A percentile compares a stretch with the other conserved stretches of the same genome.
These are phyloP conservation scores for Suillus tomentosus DNA, from an alignment of 768 basidiomycete genomes.

Conservation along the genomic window DNA sequence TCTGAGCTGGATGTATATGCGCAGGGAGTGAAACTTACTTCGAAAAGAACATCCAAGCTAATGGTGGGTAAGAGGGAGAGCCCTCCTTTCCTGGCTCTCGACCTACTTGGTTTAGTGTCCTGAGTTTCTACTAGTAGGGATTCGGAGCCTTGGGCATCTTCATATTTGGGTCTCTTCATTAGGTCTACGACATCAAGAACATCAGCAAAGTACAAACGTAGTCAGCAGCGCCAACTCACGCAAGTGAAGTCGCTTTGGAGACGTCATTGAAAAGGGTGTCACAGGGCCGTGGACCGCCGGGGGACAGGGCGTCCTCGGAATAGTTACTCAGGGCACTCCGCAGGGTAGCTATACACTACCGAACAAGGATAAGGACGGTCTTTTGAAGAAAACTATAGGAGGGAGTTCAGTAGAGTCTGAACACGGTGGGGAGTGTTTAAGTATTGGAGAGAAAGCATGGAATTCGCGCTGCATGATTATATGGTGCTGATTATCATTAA, in stretches of 20 bases:
- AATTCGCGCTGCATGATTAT: conserved; percentile 11
- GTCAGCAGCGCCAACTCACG: background rate
- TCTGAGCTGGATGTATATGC: background rate
- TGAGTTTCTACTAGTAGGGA: conserved; percentile 1
- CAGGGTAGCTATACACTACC: background rate
- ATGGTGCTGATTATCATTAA: conserved; percentile 5
- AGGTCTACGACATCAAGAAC: background rate
- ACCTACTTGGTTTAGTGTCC: background rate
- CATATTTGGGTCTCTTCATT: conserved; percentile 6
- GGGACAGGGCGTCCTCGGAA: conserved; percentile 7
- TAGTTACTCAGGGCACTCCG: background rate
- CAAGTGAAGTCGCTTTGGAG: conserved; percentile 3
- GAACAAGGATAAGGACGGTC: background rate
- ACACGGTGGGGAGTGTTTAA: background rate
- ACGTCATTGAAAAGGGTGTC: conserved; percentile 4
- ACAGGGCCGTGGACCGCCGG: conserved; percentile 10
- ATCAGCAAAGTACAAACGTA: background rate
- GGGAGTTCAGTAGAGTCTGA: background rate
- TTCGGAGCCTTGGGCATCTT: conserved; percentile 3
- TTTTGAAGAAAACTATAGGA: background rate
- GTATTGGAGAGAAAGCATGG: conserved; percentile 7
- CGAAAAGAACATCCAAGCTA: conserved; percentile 31
- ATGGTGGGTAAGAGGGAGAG: conserved; percentile 38
- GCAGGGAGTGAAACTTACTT: conserved; percentile 18
- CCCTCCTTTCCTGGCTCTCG: conserved; percentile 6